phyloP scores from a whole-genome alignment of 306 rosid species.

The Cicer arietinum region DNA sequence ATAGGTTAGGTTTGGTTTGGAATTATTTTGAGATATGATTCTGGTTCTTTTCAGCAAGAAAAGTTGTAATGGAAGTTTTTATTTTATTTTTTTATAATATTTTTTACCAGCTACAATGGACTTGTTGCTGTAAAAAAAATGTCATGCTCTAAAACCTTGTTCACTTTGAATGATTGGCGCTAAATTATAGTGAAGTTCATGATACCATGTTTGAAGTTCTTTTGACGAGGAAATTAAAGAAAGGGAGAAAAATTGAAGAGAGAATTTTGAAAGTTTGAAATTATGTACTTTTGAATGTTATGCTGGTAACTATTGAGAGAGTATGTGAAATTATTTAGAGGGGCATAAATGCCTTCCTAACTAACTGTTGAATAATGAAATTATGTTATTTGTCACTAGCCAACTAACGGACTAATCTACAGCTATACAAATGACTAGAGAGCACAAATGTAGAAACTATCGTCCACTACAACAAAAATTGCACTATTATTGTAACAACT shows the following conservation, averaged over 20 bases:
- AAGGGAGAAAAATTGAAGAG: neutral
- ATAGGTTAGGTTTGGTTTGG: too few relatives aligned
- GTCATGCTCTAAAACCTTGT: too few relatives aligned
- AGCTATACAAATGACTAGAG: slow-evolving; percentile 11
- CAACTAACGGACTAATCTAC: slow-evolving; percentile 3
- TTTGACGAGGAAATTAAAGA: neutral
- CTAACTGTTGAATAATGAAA: neutral
- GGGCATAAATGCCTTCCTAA: neutral
- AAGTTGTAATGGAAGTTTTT: too few relatives aligned
- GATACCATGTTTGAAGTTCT: neutral
- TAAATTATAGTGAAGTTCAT: neutral
- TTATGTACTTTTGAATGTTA: neutral
- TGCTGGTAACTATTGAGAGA: neutral
- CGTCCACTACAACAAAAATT: neutral
- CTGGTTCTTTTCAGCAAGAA: too few relatives aligned
- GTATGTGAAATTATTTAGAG: neutral
- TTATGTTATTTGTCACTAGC: neutral
- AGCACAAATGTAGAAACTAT: neutral
- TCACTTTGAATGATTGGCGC: neutral
- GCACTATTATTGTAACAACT: neutral
- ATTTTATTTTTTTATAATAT: too few relatives aligned
- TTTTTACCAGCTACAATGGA: too few relatives aligned
- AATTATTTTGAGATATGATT: too few relatives aligned
- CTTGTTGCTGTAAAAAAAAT: too few relatives aligned
- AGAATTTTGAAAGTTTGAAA: neutral